phyloP scores from a whole-genome alignment of 2,329 filamentous ascomycete genomes.

The Rutstroemia sp. region DNA sequence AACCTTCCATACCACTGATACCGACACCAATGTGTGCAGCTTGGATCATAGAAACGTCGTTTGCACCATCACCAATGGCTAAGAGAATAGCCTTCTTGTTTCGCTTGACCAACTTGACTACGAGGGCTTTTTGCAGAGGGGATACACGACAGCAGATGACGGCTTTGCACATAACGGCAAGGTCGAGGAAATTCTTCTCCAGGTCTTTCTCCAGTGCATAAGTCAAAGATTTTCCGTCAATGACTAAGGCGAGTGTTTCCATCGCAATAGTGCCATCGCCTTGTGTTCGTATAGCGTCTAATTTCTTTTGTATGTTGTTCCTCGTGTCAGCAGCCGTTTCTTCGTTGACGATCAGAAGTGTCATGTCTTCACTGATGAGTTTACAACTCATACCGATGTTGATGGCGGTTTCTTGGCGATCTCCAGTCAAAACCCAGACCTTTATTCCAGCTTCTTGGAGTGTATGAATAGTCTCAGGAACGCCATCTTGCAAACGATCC shows the following conservation, averaged over 20 bases:
- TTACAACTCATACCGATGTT: slow-evolving; percentile 99
- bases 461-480: slow-evolving; percentile 96
- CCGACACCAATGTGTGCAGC: slow-evolving; percentile 96
- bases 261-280: slow-evolving; percentile 67
- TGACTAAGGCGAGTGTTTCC: slow-evolving; percentile 84
- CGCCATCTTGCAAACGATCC: slow-evolving; percentile 91
- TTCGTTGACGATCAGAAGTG: slow-evolving; percentile 91
- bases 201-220: slow-evolving; percentile 89
- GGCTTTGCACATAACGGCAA: slow-evolving; percentile 96
- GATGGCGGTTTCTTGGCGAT: slow-evolving; percentile 97
- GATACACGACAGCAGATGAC: slow-evolving; percentile 98
- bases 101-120: slow-evolving; percentile 93
- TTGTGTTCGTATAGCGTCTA: slow-evolving; percentile 82
- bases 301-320: slow-evolving; percentile 87
- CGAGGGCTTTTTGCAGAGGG: slow-evolving; percentile 90
- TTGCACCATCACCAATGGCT: slow-evolving; percentile 94
- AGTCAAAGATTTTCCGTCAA: slow-evolving; percentile 92
- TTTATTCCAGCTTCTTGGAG: slow-evolving; percentile 96
- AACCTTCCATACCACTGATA: slow-evolving; percentile 93
- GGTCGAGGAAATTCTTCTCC: slow-evolving; percentile 86
- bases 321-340: slow-evolving; percentile 71
- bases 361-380: slow-evolving; percentile 97
- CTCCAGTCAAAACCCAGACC: slow-evolving; percentile 95
- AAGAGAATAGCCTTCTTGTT: slow-evolving; percentile 87
- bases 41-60: slow-evolving; percentile 99